These are phyloP conservation scores for Ilyonectria destructans DNA, from an alignment of 2,329 filamentous ascomycete species.

Conservation along the genomic window DNA sequence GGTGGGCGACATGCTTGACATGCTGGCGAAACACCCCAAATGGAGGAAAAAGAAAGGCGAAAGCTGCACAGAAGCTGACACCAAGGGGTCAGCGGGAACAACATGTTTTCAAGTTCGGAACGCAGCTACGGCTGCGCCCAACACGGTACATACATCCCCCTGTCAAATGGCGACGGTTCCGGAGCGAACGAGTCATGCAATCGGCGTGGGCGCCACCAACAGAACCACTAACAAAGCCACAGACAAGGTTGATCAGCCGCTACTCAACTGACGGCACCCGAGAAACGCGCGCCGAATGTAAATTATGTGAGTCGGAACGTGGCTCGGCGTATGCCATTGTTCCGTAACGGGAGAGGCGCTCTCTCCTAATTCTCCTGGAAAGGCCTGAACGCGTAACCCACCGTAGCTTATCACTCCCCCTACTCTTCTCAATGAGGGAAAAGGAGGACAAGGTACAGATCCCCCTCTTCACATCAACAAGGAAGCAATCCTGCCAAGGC, in stretches of 20 bases:
- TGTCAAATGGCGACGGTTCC: background rate
- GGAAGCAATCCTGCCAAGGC: background rate
- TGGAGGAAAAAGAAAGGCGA: background rate
- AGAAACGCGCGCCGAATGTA: background rate
- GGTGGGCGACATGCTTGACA: background rate
- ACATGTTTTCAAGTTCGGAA: background rate
- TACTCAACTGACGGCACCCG: background rate
- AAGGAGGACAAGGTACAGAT: background rate
- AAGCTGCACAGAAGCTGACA: background rate
- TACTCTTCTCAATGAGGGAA: background rate
- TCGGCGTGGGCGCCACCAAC: background rate
- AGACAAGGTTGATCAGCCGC: background rate
- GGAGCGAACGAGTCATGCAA: background rate
- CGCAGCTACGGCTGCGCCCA: background rate
- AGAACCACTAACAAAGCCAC: background rate
- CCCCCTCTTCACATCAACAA: background rate
- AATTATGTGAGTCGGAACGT: background rate
- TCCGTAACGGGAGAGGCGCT: background rate
- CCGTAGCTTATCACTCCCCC: background rate
- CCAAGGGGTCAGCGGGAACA: background rate
- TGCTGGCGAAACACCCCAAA: background rate
- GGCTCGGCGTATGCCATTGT: background rate
- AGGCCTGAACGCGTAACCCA: background rate
- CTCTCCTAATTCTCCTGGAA: too few species aligned
- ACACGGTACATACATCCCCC: background rate